phyloP scores from a whole-genome alignment of 495 filamentous ascomycete species.

The Echria macrotheca region DNA sequence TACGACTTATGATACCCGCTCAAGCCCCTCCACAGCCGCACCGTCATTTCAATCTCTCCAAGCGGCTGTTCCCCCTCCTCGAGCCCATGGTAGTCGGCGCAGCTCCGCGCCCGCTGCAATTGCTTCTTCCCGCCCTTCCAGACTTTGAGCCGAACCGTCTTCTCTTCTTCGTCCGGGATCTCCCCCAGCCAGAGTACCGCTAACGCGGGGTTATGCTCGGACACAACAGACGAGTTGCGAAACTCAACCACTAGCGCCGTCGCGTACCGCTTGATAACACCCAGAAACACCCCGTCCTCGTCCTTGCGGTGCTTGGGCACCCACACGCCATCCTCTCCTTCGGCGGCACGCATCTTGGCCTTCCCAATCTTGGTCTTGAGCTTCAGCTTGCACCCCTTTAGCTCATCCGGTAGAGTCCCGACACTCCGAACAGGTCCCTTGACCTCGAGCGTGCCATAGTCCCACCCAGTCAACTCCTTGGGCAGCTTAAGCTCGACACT shows the following conservation, averaged over 20 bases:
- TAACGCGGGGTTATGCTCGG: conserved; percentile 54
- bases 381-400: conserved; percentile 47
- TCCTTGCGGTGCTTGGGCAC: conserved; percentile 27
- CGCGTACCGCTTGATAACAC: conserved; percentile 57
- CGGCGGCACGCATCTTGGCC: conserved; percentile 49
- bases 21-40: conserved; percentile 54
- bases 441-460: conserved; percentile 62
- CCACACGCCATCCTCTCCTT: conserved; percentile 26
- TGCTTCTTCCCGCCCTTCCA: conserved; percentile 49
- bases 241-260: conserved; percentile 59
- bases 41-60: conserved; percentile 49
- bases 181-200: conserved; percentile 63
- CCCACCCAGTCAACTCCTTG: conserved; percentile 53
- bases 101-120: conserved; percentile 36
- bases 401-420: conserved; percentile 34
- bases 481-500: conserved; percentile 56
- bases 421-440: conserved; percentile 28
- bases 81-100: conserved; percentile 33
- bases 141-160: conserved; percentile 48
- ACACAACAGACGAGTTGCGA: conserved; percentile 39
- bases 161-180: conserved; percentile 57
- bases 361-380: conserved; percentile 47
- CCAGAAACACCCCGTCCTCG: conserved; percentile 45
- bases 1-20: conserved; percentile 51
- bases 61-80: conserved; percentile 43